Base-by-base conservation (phyloP, 768 basidiomycete species). In the Lentinula lateritia region DNA sequence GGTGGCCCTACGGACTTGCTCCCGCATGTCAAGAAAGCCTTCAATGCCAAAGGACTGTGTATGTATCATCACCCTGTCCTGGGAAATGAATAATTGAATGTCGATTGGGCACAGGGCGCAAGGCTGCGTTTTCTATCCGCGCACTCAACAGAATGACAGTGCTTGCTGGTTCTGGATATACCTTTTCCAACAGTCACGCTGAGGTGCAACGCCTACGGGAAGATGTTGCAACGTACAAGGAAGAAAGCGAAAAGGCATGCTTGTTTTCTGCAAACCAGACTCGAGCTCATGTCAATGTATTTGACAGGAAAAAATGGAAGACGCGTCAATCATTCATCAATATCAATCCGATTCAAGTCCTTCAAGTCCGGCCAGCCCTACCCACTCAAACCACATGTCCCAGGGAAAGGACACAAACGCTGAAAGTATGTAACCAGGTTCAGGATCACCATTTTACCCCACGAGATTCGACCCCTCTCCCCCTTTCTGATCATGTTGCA, bases 11-110 rank as follows among this genome's bases (percentile, higher is more conserved):
- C 83, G 23, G 87, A 97, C 76, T 79, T 98, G 68, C 75, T 98
- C 67, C 95, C 96, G 34, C 84, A 90, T 50, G 89, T 98, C 74
- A 92, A 88, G 80, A 91, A 85, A 74, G 88, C 86, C 35, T 95
- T 97, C 76, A 86, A 97, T 70, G 94, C 93, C 36, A 91, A 84
- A 77, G 84, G 83, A 74, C 85, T 92, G 16, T 96, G 92, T 93
- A 69, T 58, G 90, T 80, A 15, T 42, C 50, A 52, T 36, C 6
- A 59, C 23, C 32, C 43, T 36, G 20, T 15, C 10, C 13, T 39
- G 10, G 6, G 23, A 34, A n/a, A 58, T 50, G 38, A 32, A 32
- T 50, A 48, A 54, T 61, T 20, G 16, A 66, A 57, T 61, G 53
- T 52, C 46, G 5, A 64, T 16, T 62, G 8, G 28, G 59, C 39